Conservation (phyloP, 1,284 basidiomycete genomes). For the Ganoderma sinense region DNA sequence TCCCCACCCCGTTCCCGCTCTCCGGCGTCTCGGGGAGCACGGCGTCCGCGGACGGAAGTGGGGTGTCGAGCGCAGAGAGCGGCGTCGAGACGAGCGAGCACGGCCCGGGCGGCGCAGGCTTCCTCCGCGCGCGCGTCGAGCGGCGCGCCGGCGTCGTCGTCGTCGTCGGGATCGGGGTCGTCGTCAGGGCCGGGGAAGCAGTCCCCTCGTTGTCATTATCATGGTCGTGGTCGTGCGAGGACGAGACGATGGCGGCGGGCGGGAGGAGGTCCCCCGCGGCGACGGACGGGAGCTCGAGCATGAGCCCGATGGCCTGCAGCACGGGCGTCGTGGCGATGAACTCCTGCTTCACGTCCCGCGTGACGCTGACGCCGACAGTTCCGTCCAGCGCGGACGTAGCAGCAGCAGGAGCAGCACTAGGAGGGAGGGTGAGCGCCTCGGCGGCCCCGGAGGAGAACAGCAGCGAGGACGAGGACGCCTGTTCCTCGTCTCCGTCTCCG, state of each 20-base stretch:
- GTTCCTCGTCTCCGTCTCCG: slow-evolving; percentile 5
- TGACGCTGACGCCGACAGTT: slow-evolving; percentile 13
- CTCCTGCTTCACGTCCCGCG: slow-evolving; percentile 27
- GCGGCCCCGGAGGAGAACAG: slow-evolving; percentile 7
- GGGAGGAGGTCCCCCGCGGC: background rate
- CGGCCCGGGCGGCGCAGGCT: slow-evolving; percentile 27
- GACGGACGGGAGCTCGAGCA: slow-evolving; percentile 20
- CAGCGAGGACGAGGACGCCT: slow-evolving; percentile 10
- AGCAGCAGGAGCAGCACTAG: too few relatives aligned
- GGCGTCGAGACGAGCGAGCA: slow-evolving; percentile 23
- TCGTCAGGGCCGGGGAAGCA: slow-evolving; percentile 13
- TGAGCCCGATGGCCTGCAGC: slow-evolving; percentile 25
- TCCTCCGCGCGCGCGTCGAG: slow-evolving; percentile 26
- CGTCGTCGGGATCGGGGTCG: background rate
- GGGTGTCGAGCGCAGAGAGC: slow-evolving; percentile 21
- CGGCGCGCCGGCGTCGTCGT: slow-evolving; percentile 22
- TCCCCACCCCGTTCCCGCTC: background rate
- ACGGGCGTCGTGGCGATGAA: slow-evolving; percentile 20
- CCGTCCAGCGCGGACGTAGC: slow-evolving; percentile 5
- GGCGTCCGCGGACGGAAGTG: background rate
- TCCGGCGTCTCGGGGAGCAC: background rate
- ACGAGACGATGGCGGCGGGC: background rate
- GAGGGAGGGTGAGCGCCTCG: background rate
- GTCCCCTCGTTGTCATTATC: background rate
- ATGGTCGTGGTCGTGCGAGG: background rate